phyloP scores from a whole-genome alignment of 345 rosid species.

The Boechera retrofracta region DNA sequence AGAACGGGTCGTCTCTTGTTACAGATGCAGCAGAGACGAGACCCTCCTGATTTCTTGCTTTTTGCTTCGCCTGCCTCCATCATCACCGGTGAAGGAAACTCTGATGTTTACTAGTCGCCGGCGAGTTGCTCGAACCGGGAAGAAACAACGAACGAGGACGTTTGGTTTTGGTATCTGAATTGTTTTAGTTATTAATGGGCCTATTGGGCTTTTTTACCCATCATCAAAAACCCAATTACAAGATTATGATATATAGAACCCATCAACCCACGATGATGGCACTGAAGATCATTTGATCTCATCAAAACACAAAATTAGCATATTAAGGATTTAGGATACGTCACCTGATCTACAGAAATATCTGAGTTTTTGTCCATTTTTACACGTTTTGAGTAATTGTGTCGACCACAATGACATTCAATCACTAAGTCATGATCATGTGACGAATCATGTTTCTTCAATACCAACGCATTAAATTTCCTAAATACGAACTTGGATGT shows the following conservation, averaged over 20 bases:
- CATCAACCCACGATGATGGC: not conserved
- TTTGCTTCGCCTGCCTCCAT: slow-evolving; percentile 52
- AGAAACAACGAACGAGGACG: not conserved
- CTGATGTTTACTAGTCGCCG: not conserved
- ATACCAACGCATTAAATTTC: slow-evolving; percentile 18
- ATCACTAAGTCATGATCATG: slow-evolving; percentile 12
- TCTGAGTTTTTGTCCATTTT: not conserved
- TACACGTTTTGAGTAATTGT: not conserved
- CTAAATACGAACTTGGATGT: not conserved
- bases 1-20: slow-evolving; percentile 68
- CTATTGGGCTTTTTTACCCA: slow-evolving; percentile 5
- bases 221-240: not conserved
- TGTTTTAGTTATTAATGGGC: not conserved
- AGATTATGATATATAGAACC: no score
- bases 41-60: slow-evolving; percentile 48
- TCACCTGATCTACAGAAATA: not conserved
- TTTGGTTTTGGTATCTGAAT: not conserved
- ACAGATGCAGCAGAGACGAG: slow-evolving; percentile 69
- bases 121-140: not conserved
- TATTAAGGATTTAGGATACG: not conserved
- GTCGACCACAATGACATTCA: slow-evolving; percentile 11
- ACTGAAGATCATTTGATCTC: not conserved
- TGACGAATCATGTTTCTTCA: slow-evolving; percentile 13
- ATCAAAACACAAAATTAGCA: slow-evolving; percentile 10
- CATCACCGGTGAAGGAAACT: not conserved